Base-by-base conservation (phyloP, 306 rosid genomes). In the Casuarina equisetifolia region DNA sequence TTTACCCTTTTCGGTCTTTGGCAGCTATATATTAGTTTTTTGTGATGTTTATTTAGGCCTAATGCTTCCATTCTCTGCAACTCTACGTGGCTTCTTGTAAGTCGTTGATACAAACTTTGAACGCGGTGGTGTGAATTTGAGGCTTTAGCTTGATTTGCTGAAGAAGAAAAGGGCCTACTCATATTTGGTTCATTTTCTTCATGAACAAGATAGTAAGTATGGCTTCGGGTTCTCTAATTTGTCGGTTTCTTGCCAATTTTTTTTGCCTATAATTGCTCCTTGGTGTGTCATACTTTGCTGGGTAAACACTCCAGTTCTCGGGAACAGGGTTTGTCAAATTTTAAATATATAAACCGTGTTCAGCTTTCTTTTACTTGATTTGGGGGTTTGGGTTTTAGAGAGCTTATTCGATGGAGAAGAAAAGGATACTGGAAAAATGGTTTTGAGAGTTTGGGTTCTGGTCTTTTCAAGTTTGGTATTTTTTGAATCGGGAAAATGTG, bases 101-200 rank as follows among this genome's bases (percentile, higher is more conserved):
- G 67, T 67, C 77, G 39, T 72, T 25, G 82, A 76, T 76, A 69
- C 63, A 4, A 73, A 62, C 50, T 0, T 35, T 73, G 55, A 49
- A 25, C 32, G 32, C 80, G 84, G 66, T 77, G 79, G 81, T 82
- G 81, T 72, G 79, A 70, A 53, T 39, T 76, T 69, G 44, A 46
- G 48, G 43, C 45, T 81, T 75, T 67, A 32, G 82, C 81, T 76
- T 88, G 74, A 80, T 88, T 87, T 83, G 97, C 86, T 84, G 63
- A 87, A 84, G 86, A 90, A 88, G 93, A 81, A 78, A 93, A 84
- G 73, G 55, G 45, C n/a, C 66, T 42, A 49, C 58, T 63, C 81
- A 76, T 17, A 3, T 74, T 51, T 4, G 17, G n/a, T 78, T 80
- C 74, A 54, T 36, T 84, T 62, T 70, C 91, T 84, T 83, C 51